phyloP scores from a whole-genome alignment of 1,284 basidiomycete species.

The Cryptococcus wingfieldii region DNA sequence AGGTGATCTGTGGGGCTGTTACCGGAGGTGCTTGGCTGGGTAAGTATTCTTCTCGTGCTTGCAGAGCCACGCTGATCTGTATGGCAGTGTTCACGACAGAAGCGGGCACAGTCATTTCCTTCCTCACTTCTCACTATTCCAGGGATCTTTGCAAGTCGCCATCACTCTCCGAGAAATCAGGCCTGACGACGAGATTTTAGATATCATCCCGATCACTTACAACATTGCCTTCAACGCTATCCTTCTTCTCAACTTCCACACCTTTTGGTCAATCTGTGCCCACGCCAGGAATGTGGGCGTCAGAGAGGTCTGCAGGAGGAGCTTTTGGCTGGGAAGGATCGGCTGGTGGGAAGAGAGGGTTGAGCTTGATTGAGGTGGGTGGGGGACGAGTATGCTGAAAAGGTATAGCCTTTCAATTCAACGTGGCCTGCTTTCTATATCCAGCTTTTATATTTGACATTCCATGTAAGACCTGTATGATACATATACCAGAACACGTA shows the following conservation, averaged over 20 bases:
- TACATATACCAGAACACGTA: background rate
- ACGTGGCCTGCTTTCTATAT: no score
- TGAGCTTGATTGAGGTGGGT: constrained; percentile 1
- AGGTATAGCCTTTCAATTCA: background rate
- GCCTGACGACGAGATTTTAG: constrained; percentile 1
- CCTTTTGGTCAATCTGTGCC: constrained; percentile 10
- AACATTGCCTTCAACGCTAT: constrained; percentile 4
- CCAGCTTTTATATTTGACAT: no score
- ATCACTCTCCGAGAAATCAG: background rate
- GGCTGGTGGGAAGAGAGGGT: constrained; percentile 12
- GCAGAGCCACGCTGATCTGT: background rate
- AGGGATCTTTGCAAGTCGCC: constrained; percentile 4
- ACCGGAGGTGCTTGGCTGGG: constrained; percentile 13
- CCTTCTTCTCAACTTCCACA: constrained; percentile 10
- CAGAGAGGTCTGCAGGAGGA: background rate
- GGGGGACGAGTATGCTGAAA: background rate
- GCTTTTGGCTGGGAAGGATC: constrained; percentile 8
- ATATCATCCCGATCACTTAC: constrained; percentile 16
- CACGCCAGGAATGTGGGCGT: constrained; percentile 1
- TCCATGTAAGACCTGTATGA: background rate
- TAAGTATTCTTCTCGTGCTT: constrained; percentile 7
- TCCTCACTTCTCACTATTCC: background rate
- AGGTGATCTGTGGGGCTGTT: constrained; percentile 5
- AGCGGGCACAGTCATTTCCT: background rate
- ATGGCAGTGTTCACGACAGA: constrained; percentile 5